Conservation (phyloP, 129 eudicot species). For the Saposhnikovia divaricata region DNA sequence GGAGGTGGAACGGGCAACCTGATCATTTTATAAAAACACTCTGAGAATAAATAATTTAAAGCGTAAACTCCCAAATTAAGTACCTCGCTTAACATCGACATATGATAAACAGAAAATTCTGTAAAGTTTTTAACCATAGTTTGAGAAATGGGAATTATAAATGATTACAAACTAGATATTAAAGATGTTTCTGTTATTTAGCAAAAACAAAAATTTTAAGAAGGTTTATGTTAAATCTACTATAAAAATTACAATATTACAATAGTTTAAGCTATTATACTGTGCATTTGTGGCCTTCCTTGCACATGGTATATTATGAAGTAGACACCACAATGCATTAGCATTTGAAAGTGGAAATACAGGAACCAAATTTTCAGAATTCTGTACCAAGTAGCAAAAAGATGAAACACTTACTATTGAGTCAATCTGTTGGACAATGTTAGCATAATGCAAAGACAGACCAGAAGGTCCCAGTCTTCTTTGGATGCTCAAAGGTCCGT, state of each 20-base stretch:
- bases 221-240: too few relatives aligned
- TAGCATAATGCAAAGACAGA: slow-evolving; percentile 88
- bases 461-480: slow-evolving; percentile 79
- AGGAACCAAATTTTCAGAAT: not conserved
- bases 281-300: not conserved
- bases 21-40: slow-evolving; percentile 8
- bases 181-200: too few relatives aligned
- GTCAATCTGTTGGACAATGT: slow-evolving; percentile 72
- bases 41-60: not conserved
- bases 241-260: too few relatives aligned
- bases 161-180: too few relatives aligned
- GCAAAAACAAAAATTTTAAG: too few relatives aligned
- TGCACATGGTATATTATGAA: not conserved
- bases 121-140: too few relatives aligned
- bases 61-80: not conserved
- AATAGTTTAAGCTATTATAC: too few relatives aligned
- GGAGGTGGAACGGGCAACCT: slow-evolving; percentile 67
- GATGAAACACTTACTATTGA: slow-evolving; percentile 16
- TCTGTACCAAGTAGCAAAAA: not conserved
- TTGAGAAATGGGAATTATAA: too few relatives aligned
- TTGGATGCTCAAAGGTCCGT: slow-evolving; percentile 23
- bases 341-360: not conserved
- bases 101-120: not conserved
- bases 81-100: not conserved
- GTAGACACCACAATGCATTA: not conserved